Base-by-base conservation (phyloP, 1,284 basidiomycete genomes). In the Chalciporus sp. region DNA sequence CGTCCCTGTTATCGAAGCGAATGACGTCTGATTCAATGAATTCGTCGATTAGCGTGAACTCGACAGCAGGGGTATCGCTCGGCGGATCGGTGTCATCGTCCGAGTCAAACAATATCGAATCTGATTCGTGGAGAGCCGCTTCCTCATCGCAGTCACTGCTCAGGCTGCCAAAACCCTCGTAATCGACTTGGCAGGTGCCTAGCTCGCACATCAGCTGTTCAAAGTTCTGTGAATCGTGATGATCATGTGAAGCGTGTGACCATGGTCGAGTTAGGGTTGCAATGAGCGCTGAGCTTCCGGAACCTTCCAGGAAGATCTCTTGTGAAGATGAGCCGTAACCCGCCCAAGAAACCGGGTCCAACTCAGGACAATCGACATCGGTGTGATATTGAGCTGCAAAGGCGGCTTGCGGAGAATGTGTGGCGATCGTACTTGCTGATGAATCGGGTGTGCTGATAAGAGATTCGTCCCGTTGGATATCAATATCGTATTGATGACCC, bases 381-480 rank as follows among this genome's bases (percentile, higher is more conserved):
- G 59, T 58, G 53, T 51, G 58, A 64, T 64, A 51, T 27, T 49
- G 57, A 42, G 64, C 17, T 51, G 49, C 47, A 45, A 55, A 37
- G 46, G 49, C 42, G 10, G 48, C 28, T 44, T 50, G 53, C 17
- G 43, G 42, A 28, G 56, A 53, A 50, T 49, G 53, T 56, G 57
- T 67, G 56, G 46, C 49, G 48, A 58, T 60, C 17, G 17, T 17
- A 44, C 56, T 49, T 52, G 58, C 47, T 44, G 56, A 58, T 42
- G 58, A 55, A 42, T 54, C 51, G 35, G 55, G 29, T 47, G 40
- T 41, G 54, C 51, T 40, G 65, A 72, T 68, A 71, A 69, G 67
- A 56, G 60, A 68, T 58, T 49, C 51, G 29, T 58, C 58, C 49
- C 58, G 65, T 59, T 51, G 53, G 42, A 49, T 49, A 53, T 53